Conservation (phyloP, 169 alveolate species). For the Cryptosporidium sp. region DNA sequence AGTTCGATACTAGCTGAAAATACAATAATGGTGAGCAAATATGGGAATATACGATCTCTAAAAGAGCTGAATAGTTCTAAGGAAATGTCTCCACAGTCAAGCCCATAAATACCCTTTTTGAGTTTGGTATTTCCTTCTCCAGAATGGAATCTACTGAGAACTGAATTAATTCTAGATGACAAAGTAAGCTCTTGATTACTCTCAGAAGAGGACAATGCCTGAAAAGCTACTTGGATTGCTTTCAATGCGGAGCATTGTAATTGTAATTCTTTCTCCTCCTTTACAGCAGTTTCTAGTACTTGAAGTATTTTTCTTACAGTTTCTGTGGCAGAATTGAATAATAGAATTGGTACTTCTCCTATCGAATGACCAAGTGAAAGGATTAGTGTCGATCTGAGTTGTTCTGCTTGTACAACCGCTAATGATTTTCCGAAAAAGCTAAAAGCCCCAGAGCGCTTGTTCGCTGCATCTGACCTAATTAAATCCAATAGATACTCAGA, state of each 20-base stretch:
- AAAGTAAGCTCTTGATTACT: slow-evolving; percentile 46
- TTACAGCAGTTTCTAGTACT: slow-evolving; percentile 48
- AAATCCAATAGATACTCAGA: slow-evolving; percentile 62
- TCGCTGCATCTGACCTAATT: slow-evolving; percentile 79
- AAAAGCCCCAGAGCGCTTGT: slow-evolving; percentile 80
- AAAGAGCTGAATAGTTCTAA: slow-evolving; percentile 56
- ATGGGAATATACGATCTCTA: slow-evolving; percentile 68
- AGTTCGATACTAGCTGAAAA: slow-evolving; percentile 56
- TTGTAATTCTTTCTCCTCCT: slow-evolving; percentile 50
- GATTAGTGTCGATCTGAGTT: slow-evolving; percentile 77
- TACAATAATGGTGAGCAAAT: slow-evolving; percentile 48
- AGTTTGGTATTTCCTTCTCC: slow-evolving; percentile 15
- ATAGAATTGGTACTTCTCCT: slow-evolving; percentile 33
- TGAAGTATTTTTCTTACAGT: slow-evolving; percentile 37
- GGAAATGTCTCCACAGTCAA: slow-evolving; percentile 24
- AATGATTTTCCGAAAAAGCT: slow-evolving; percentile 81
- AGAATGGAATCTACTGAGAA: slow-evolving; percentile 26
- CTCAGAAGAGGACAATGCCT: slow-evolving; percentile 34
- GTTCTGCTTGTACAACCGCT: slow-evolving; percentile 80
- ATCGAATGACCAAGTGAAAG: slow-evolving; percentile 55
- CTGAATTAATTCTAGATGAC: slow-evolving; percentile 55
- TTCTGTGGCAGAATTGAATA: slow-evolving; percentile 60
- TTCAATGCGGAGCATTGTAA: slow-evolving; percentile 58
- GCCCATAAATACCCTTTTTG: neutral
- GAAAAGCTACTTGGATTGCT: slow-evolving; percentile 62